phyloP scores from a whole-genome alignment of 148 eudicot genomes.

The Simmondsia chinensis region DNA sequence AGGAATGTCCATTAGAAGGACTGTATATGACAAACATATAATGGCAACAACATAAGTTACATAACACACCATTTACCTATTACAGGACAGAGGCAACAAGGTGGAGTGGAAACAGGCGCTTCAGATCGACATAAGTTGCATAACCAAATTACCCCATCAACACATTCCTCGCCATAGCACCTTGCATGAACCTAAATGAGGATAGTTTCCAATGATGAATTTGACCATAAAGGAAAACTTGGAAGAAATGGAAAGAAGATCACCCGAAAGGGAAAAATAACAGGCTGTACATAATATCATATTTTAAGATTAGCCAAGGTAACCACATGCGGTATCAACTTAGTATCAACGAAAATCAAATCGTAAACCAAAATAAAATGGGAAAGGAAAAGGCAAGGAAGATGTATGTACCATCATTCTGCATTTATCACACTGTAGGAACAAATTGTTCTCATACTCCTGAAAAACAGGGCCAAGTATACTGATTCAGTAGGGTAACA shows the following conservation, averaged over 20 bases:
- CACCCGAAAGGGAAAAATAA: neutral
- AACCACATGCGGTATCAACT: neutral
- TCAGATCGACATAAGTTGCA: slow-evolving; percentile 94
- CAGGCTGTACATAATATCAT: too few species aligned
- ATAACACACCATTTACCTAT: slow-evolving; percentile 42
- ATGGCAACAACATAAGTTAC: neutral
- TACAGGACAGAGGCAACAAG: slow-evolving; percentile 94
- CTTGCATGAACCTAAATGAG: slow-evolving; percentile 87
- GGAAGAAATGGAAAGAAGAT: neutral
- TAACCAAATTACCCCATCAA: slow-evolving; percentile 80
- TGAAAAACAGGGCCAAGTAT: slow-evolving; percentile 14
- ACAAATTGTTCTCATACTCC: slow-evolving; percentile 92
- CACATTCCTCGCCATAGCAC: slow-evolving; percentile 93
- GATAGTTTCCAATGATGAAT: neutral
- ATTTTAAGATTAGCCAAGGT: too few species aligned
- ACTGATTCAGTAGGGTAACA: slow-evolving; percentile 5
- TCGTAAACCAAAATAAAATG: neutral
- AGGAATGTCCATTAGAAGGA: slow-evolving; percentile 2
- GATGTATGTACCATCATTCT: slow-evolving; percentile 68
- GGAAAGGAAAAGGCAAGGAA: neutral
- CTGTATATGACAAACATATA: slow-evolving; percentile 1
- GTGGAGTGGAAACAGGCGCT: slow-evolving; percentile 63
- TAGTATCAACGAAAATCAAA: neutral
- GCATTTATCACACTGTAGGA: slow-evolving; percentile 99
- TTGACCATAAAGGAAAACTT: neutral